A percentile compares a stretch with the other conserved stretches of the same genome.
phyloP scores from a whole-genome alignment of 2,329 filamentous ascomycete species.

The Aspergillus oerlinghausenensis region DNA sequence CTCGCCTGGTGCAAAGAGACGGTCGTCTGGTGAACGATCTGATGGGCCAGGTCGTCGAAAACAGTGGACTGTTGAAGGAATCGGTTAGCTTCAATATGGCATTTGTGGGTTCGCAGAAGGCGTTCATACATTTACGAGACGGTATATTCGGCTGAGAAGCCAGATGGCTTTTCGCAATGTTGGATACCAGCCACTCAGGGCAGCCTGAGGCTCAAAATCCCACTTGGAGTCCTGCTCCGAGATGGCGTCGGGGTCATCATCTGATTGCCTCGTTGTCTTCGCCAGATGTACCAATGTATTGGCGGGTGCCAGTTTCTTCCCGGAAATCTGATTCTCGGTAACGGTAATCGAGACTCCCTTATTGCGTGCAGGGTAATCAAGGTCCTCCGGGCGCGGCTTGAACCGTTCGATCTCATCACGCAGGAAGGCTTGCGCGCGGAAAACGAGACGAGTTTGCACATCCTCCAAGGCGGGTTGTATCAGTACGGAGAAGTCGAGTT shows the following conservation, averaged over 20 bases:
- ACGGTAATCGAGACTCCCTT: slow-evolving; percentile 40
- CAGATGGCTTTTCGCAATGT: slow-evolving; percentile 64
- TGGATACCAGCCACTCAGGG: slow-evolving; percentile 61
- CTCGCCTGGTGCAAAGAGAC: slow-evolving; percentile 75
- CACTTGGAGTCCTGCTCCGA: slow-evolving; percentile 44
- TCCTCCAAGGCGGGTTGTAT: slow-evolving; percentile 64
- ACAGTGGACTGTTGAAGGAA: slow-evolving; percentile 51
- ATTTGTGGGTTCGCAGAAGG: not conserved
- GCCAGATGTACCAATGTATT: slow-evolving; percentile 39
- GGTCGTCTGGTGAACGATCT: slow-evolving; percentile 87
- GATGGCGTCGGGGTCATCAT: slow-evolving; percentile 46
- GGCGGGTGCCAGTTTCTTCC: slow-evolving; percentile 46
- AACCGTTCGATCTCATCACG: slow-evolving; percentile 64
- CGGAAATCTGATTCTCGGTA: slow-evolving; percentile 48
- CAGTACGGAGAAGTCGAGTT: slow-evolving; percentile 58
- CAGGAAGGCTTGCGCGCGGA: slow-evolving; percentile 59
- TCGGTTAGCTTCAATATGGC: slow-evolving; percentile 11
- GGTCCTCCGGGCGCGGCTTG: slow-evolving; percentile 60
- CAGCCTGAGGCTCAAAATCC: slow-evolving; percentile 54
- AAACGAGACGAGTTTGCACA: slow-evolving; percentile 62
- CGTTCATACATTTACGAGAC: slow-evolving; percentile 57
- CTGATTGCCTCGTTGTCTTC: slow-evolving; percentile 46
- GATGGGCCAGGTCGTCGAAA: slow-evolving; percentile 68
- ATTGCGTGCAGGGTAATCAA: slow-evolving; percentile 58
- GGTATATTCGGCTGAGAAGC: slow-evolving; percentile 65